Evolutionary conservation across 345 rosid species (phyloP), one percentile per base, ranked within the genome.

Genomic region (Raphanus raphanistrum): DNA sequence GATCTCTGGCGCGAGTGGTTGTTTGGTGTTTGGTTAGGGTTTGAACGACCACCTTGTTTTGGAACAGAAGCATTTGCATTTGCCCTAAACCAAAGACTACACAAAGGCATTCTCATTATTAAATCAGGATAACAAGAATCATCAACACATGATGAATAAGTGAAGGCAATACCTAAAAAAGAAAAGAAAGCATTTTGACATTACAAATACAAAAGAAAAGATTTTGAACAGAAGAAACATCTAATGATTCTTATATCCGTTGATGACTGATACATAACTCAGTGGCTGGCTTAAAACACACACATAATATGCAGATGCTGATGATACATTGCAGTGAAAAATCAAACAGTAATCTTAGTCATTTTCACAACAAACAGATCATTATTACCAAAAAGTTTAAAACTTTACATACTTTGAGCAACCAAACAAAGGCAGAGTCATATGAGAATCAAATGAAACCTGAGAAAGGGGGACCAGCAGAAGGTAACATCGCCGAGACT

Each of bases 401-500:
- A 5, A 52, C 50, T 16, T 31, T 65, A 16, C 21, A 3, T 3
- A 16, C 25, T 16, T 21, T 76, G 21, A 62, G 35, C 21, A 61
- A 62, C 13, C 64, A 69, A 60, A 16, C 62, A 60, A 67, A 67
- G 35, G 6, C 10, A 62, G 25, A 57, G 60, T 29, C 2, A n/a
- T n/a, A 70, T 12, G 60, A 21, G 8, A 43, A 66, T 58, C 26
- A 50, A 12, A 7, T 36, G 50, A 21, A 62, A 79, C 82, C 82
- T 79, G 79, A 75, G 79, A 43, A 43, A 70, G 57, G 4, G 82
- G 43, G 35, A 26, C 55, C 55, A 50, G 75, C 70, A 0, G 80
- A 71, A 0, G 83, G 48, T 2, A 55, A 55, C 80, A 71, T 80
- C 83, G 26, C 79, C 75, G 57, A 80, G 77, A 52, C 80, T 76